phyloP scores from a whole-genome alignment of 768 basidiomycete genomes.

The Paxillus ammoniavirescens region DNA sequence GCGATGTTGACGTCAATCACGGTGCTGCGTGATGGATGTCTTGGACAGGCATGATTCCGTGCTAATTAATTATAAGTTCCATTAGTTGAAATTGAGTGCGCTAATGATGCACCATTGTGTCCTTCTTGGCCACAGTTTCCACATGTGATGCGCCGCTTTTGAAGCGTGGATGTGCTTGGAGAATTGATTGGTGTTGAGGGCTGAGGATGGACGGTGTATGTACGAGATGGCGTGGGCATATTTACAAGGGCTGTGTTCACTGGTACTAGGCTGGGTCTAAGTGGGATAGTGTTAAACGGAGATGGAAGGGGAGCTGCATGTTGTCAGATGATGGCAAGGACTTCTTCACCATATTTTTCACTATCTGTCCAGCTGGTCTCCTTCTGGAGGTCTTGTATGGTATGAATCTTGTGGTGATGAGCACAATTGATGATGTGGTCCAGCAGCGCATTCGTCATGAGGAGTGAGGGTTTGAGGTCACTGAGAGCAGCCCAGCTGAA shows the following conservation, averaged over 20 bases:
- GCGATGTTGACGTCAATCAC: background rate
- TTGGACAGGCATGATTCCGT: background rate
- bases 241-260: no score
- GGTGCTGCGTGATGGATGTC: background rate
- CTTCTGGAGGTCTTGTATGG: slow-evolving; percentile 5
- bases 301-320: background rate
- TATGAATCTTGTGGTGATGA: slow-evolving; percentile 19
- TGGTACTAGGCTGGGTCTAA: background rate
- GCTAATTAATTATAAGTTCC: background rate
- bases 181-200: background rate
- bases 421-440: slow-evolving; percentile 25
- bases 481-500: slow-evolving; percentile 3
- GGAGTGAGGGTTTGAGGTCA: slow-evolving; percentile 6
- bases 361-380: slow-evolving; percentile 19
- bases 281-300: background rate
- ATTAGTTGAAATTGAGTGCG: background rate
- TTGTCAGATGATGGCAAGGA: background rate
- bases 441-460: slow-evolving; percentile 14
- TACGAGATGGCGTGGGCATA: no score
- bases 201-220: no score
- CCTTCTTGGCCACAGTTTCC: background rate
- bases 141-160: background rate
- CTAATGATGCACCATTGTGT: slow-evolving; percentile 5
- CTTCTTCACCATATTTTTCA: background rate
- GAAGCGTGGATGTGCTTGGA: background rate